phyloP scores from a whole-genome alignment of 2,329 filamentous ascomycete species.

The Ophiostoma pallidulum region DNA sequence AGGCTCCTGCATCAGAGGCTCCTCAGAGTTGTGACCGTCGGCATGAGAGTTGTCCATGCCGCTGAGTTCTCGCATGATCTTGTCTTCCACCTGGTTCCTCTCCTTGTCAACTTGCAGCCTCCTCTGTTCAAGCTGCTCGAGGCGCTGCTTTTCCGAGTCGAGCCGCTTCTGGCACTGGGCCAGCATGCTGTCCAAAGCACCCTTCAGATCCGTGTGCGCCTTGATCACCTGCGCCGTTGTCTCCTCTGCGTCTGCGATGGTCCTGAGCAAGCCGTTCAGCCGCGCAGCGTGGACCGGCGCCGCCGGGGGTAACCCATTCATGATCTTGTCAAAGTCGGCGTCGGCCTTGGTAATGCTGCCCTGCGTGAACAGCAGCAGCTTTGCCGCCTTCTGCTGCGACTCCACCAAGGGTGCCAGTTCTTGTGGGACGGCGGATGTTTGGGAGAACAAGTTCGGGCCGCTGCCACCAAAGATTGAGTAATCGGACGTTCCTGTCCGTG shows the following conservation, averaged over 20 bases:
- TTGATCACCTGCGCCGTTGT: conserved; percentile 86
- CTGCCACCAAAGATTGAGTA: conserved; percentile 58
- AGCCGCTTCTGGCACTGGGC: conserved; percentile 62
- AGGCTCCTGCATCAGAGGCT: conserved; percentile 45
- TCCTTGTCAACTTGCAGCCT: conserved; percentile 67
- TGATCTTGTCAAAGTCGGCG: conserved; percentile 75
- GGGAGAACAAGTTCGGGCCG: conserved; percentile 24
- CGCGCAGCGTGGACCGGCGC: conserved; percentile 87
- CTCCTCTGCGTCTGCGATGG: conserved; percentile 76
- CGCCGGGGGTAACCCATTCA: conserved; percentile 44
- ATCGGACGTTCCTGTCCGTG: conserved; percentile 42
- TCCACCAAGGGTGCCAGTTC: conserved; percentile 71
- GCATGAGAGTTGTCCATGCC: conserved; percentile 36
- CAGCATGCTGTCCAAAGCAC: conserved; percentile 73
- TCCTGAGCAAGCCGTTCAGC: conserved; percentile 81
- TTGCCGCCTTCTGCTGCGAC: conserved; percentile 63
- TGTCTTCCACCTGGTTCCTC: conserved; percentile 82
- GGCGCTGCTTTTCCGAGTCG: conserved; percentile 56
- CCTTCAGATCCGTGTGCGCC: conserved; percentile 67
- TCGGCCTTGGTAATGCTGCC: conserved; percentile 61
- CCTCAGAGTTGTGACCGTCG: conserved; percentile 37
- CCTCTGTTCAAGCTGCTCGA: conserved; percentile 54
- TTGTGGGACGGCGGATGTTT: conserved; percentile 45
- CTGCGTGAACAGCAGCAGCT: conserved; percentile 59
- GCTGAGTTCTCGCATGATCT: conserved; percentile 76